Conservation (phyloP, 257 asterid species). For the Lavandula angustifolia region DNA sequence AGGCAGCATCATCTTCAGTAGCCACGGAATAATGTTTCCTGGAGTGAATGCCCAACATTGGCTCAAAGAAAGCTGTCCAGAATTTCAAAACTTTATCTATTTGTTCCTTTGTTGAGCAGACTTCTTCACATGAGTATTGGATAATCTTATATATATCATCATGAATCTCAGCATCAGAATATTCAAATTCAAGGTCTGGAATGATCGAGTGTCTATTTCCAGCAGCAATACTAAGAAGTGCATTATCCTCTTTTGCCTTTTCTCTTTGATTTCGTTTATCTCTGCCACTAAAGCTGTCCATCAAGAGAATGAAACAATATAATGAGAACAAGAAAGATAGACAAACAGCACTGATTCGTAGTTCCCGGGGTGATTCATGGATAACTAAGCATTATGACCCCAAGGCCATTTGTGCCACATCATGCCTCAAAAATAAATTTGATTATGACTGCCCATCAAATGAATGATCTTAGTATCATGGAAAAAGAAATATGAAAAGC, state of each 20-base stretch:
- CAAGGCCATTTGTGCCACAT: not conserved
- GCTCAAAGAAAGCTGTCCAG: constrained; percentile 84
- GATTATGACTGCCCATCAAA: not conserved
- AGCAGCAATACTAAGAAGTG: constrained; percentile 63
- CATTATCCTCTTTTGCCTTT: constrained; percentile 72
- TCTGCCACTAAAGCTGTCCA: constrained; percentile 75
- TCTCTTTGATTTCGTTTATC: constrained; percentile 88
- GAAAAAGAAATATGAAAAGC: not conserved
- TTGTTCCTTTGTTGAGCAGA: constrained; percentile 87
- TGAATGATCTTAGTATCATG: not conserved
- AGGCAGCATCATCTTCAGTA: constrained; percentile 50
- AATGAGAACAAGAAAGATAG: constrained; percentile 14
- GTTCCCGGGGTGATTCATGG: not conserved
- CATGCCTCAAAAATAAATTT: not conserved
- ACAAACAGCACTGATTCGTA: not conserved
- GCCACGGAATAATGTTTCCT: constrained; percentile 44
- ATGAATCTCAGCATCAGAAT: constrained; percentile 71
- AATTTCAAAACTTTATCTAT: constrained; percentile 67
- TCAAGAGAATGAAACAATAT: constrained; percentile 28
- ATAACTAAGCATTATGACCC: constrained; percentile 4
- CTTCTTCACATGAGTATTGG: constrained; percentile 79
- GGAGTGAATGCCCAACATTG: constrained; percentile 66
- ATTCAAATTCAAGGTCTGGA: constrained; percentile 78
- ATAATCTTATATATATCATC: constrained; percentile 77
- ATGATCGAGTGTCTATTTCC: constrained; percentile 66